These are phyloP conservation scores for Astragalus glycyphyllos DNA, from an alignment of 306 rosid genomes.

Conservation along the genomic window DNA sequence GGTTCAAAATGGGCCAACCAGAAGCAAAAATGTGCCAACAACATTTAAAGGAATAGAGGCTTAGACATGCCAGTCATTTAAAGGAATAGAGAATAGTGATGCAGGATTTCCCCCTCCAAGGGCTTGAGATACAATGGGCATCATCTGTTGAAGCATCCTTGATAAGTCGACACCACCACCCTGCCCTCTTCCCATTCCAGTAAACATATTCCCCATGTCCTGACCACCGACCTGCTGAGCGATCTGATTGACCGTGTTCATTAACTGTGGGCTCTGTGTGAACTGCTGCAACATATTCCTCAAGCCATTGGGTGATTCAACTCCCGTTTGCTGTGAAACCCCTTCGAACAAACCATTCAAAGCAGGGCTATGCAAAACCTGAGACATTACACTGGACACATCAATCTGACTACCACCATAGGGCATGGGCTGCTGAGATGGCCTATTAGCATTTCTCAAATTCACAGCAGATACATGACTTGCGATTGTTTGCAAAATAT, in stretches of 20 bases:
- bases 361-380: constrained; percentile 88
- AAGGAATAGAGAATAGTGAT: constrained; percentile 51
- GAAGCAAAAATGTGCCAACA: neutral
- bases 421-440: constrained; percentile 49
- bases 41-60: neutral
- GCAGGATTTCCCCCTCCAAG: constrained; percentile 60
- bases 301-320: constrained; percentile 82
- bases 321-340: constrained; percentile 91
- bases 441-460: constrained; percentile 48
- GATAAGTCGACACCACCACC: constrained; percentile 83
- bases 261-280: constrained; percentile 91
- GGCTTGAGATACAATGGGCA: constrained; percentile 92
- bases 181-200: constrained; percentile 73
- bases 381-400: constrained; percentile 82
- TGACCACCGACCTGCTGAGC: constrained; percentile 82
- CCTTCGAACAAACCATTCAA: constrained; percentile 84
- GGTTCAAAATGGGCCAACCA: neutral
- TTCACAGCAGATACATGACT: constrained; percentile 57
- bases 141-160: constrained; percentile 95
- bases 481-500: constrained; percentile 67
- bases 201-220: constrained; percentile 73
- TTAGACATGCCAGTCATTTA: constrained; percentile 4
- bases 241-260: constrained; percentile 79
- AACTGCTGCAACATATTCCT: constrained; percentile 92
- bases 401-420: constrained; percentile 60